These are phyloP conservation scores for Fraxinus sp. DNA, from an alignment of 305 asterid genomes.

Conservation along the genomic window DNA sequence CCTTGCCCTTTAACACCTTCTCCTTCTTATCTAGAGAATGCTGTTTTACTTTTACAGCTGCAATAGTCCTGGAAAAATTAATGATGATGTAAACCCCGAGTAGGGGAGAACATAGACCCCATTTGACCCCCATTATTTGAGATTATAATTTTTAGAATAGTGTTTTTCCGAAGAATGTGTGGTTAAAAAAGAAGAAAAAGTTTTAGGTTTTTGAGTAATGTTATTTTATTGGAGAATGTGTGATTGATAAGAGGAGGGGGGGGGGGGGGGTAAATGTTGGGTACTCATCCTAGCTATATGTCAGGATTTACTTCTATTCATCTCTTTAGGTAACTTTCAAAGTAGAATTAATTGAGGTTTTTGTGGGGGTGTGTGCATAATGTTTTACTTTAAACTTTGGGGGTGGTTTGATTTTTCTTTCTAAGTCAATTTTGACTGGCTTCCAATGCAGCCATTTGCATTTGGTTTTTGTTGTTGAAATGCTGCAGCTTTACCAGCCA, in stretches of 20 bases:
- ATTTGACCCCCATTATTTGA: no score
- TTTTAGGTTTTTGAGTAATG: no score
- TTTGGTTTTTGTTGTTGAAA: slow-evolving; percentile 90
- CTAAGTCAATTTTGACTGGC: slow-evolving; percentile 64
- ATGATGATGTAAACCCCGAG: background rate
- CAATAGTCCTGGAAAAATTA: background rate
- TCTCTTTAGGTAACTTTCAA: background rate
- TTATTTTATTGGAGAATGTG: background rate
- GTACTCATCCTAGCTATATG: background rate
- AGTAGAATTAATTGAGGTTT: background rate
- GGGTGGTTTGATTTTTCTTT: slow-evolving; percentile 34
- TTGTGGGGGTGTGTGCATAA: slow-evolving; percentile 4
- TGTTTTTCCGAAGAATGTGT: background rate
- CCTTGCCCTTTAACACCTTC: background rate
- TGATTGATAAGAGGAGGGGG: background rate
- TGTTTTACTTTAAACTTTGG: slow-evolving; percentile 17
- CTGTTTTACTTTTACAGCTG: background rate
- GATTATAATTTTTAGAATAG: background rate
- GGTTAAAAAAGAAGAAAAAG: no score
- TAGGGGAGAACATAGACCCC: background rate
- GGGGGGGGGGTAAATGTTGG: background rate
- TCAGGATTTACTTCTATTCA: background rate
- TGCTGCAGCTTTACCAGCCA: slow-evolving; percentile 92
- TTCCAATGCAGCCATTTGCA: slow-evolving; percentile 85
- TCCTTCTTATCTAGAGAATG: background rate